Conservation (phyloP, 495 filamentous ascomycete genomes). For the Jackrogersella multiformis region DNA sequence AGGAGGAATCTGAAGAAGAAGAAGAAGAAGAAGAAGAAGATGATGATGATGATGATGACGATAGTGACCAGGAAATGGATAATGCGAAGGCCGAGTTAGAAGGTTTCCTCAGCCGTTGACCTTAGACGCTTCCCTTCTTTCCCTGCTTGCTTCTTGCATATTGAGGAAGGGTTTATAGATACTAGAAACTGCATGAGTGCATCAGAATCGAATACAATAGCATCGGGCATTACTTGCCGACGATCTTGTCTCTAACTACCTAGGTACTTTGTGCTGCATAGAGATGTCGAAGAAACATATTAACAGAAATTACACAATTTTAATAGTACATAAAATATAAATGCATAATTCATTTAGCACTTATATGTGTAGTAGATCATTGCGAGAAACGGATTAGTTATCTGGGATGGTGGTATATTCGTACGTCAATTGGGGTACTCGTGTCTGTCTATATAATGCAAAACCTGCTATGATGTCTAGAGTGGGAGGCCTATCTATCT, state of each 20-base stretch:
- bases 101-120: slow-evolving; percentile 39
- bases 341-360: too few relatives aligned
- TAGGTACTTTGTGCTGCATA: not conserved
- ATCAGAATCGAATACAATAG: slow-evolving; percentile 28
- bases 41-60: slow-evolving; percentile 63
- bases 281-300: not conserved
- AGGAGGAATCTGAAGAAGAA: slow-evolving; percentile 46
- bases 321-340: too few relatives aligned
- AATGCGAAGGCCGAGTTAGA: slow-evolving; percentile 48
- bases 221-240: slow-evolving; percentile 9
- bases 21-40: slow-evolving; percentile 64
- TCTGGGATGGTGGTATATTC: too few relatives aligned
- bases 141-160: slow-evolving; percentile 27
- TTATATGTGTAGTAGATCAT: not conserved
- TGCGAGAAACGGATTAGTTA: not conserved
- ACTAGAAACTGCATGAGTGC: slow-evolving; percentile 9
- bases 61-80: slow-evolving; percentile 52
- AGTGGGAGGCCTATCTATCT: too few relatives aligned
- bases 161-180: not conserved
- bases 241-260: not conserved
- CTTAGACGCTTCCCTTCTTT: not conserved
- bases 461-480: too few relatives aligned
- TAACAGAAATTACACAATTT: not conserved
- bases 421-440: too few relatives aligned
- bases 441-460: too few relatives aligned